These are phyloP conservation scores for Candida hungchunana DNA, from an alignment of 805 yeast genomes.

Conservation along the genomic window DNA sequence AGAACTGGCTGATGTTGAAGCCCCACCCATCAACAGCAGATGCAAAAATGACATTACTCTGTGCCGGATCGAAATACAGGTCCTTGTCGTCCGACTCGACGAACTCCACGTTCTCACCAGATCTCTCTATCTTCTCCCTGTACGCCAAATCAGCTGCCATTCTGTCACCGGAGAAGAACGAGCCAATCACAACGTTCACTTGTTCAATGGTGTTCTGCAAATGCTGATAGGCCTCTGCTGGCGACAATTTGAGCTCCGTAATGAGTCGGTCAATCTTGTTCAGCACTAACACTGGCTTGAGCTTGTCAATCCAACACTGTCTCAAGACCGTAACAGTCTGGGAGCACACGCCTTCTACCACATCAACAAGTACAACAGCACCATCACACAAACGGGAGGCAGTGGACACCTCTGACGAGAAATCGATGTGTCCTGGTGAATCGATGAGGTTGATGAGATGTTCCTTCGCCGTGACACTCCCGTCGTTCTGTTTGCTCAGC, in stretches of 20 bases:
- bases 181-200: conserved; percentile 91
- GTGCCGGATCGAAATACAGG: conserved; percentile 80
- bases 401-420: conserved; percentile 92
- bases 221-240: conserved; percentile 83
- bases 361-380: conserved; percentile 92
- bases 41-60: conserved; percentile 86
- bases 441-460: conserved; percentile 88
- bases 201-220: conserved; percentile 78
- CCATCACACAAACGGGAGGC: conserved; percentile 97
- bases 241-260: conserved; percentile 74
- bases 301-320: conserved; percentile 92
- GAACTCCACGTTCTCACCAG: conserved; percentile 46
- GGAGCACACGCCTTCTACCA: conserved; percentile 97
- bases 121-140: conserved; percentile 58
- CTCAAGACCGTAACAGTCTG: conserved; percentile 93
- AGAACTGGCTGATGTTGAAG: conserved; percentile 82
- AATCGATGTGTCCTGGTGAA: conserved; percentile 99
- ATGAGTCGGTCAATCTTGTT: conserved; percentile 89
- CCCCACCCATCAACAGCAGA: conserved; percentile 98
- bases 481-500: conserved; percentile 39
- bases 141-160: conserved; percentile 81
- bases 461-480: conserved; percentile 52
- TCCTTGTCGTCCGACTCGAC: conserved; percentile 77
- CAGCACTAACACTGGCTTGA: conserved; percentile 82
- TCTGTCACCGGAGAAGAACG: conserved; percentile 88